phyloP scores from a whole-genome alignment of 805 yeast genomes.

The Candida stauntonica region DNA sequence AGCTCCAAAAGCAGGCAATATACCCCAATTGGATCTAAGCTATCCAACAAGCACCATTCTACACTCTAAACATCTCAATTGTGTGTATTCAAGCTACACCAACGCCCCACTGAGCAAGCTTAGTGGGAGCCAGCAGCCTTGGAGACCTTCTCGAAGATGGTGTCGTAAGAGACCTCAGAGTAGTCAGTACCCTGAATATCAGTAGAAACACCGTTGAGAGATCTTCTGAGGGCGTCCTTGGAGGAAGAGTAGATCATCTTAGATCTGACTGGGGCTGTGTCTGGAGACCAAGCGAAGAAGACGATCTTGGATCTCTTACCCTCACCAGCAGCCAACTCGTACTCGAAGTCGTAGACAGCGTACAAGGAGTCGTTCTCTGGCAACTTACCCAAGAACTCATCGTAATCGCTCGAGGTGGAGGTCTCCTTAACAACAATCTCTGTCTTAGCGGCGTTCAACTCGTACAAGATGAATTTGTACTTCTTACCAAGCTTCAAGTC shows the following conservation, averaged over 20 bases:
- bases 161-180: slow-evolving; percentile 93
- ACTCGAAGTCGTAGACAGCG: slow-evolving; percentile 96
- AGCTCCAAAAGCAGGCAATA: no score
- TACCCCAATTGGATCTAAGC: no score
- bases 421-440: slow-evolving; percentile 87
- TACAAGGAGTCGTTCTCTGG: slow-evolving; percentile 97
- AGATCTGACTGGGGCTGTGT: slow-evolving; percentile 89
- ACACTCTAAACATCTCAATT: no score
- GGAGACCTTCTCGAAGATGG: slow-evolving; percentile 85
- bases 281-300: slow-evolving; percentile 93
- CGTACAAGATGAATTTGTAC: slow-evolving; percentile 76
- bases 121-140: slow-evolving; percentile 29
- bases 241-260: slow-evolving; percentile 99
- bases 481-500: slow-evolving; percentile 93
- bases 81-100: no score
- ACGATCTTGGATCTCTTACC: slow-evolving; percentile 84
- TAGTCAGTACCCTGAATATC: slow-evolving; percentile 98
- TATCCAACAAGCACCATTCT: no score
- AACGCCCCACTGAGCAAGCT: no score
- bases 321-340: slow-evolving; percentile 83
- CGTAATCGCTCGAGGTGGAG: slow-evolving; percentile 73
- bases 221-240: slow-evolving; percentile 95
- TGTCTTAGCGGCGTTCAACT: slow-evolving; percentile 80
- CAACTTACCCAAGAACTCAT: slow-evolving; percentile 76
- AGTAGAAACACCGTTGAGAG: slow-evolving; percentile 88